Conservation (phyloP, 768 basidiomycete species). For the Panaeolus papilionaceus region DNA sequence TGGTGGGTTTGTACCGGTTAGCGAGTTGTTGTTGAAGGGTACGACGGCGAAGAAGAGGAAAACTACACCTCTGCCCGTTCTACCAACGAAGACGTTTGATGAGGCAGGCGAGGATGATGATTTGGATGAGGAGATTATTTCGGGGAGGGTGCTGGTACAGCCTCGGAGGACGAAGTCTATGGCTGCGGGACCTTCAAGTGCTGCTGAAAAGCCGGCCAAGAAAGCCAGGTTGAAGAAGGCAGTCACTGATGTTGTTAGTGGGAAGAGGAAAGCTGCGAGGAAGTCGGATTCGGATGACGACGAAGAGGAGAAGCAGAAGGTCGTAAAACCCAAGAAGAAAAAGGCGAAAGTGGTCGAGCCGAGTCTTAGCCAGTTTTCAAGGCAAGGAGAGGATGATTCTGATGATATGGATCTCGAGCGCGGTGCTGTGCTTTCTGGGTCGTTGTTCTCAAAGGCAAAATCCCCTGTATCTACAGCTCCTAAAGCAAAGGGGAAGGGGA, state of each 20-base stretch:
- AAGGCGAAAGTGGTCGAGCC: constrained; percentile 28
- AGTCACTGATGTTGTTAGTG: constrained; percentile 42
- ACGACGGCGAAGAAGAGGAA: constrained; percentile 51
- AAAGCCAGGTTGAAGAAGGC: constrained; percentile 50
- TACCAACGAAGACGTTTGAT: constrained; percentile 47
- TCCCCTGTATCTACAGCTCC: constrained; percentile 19
- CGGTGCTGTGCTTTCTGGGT: constrained; percentile 35
- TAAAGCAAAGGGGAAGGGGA: constrained; percentile 11
- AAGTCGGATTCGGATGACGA: constrained; percentile 22
- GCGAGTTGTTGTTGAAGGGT: constrained; percentile 63
- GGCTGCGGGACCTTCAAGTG: constrained; percentile 34
- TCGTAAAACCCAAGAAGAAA: constrained; percentile 36
- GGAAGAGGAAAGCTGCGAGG: constrained; percentile 34
- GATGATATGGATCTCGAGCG: constrained; percentile 62
- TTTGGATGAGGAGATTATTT: constrained; percentile 70
- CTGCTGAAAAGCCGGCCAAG: constrained; percentile 34
- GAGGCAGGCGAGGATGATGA: constrained; percentile 68
- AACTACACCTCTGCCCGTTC: constrained; percentile 35
- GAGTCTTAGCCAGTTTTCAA: constrained; percentile 49
- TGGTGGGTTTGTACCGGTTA: constrained; percentile 74
- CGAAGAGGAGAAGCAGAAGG: constrained; percentile 21
- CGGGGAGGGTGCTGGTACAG: constrained; percentile 48
- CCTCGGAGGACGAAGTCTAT: constrained; percentile 61
- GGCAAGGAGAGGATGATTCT: constrained; percentile 55
- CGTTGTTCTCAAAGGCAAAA: constrained; percentile 12